Evolutionary conservation across 2,329 filamentous ascomycete species (phyloP), one percentile per base, ranked within the genome.

Genomic region (Xylariomycetidae sp.): DNA sequence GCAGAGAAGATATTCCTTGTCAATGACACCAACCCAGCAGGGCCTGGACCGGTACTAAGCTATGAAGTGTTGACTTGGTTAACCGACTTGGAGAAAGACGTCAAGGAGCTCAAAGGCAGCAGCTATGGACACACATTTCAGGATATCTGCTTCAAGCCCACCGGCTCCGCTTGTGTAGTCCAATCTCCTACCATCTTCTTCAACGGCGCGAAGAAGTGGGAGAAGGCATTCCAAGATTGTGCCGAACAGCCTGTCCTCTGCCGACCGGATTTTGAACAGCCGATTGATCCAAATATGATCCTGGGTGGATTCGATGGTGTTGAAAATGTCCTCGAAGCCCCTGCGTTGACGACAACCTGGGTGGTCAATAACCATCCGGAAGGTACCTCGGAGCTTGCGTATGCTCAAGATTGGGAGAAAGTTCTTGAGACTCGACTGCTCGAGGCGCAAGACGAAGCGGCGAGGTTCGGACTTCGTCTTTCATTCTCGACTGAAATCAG

Each of bases 401-500:
- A 74, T 37, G 88, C 89, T 4, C 86, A 90, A 66, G 87, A 95
- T 49, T 98, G 88, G 82, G 92, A 98, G 57, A 73, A 80, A 42
- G 81, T 80, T 14, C 69, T 97, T 36, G 87, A 84, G 51, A 67
- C 78, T 35, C 74, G 83, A 7, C 70, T 98, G 8, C 67, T 88
- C 14, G 74, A 79, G n/a, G 78, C 88, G 2, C 88, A 95, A 58
- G 66, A 75, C 11, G 88, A 98, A 61, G 94, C 92, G 6, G 62
- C 62, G 4, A 70, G 82, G 14, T 80, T 85, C 30, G 89, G 89
- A 1, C 72, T 98, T 8, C 77, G 92, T 14, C 66, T 98, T 22
- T 97, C 89, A 6, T 98, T 97, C 70, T 94, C 81, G 31, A 94
- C 92, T 0, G 92, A 98, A 63, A 86, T 90, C 60, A 96, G 89